phyloP scores from a whole-genome alignment of 2,329 filamentous ascomycete species.

The Huntiella bhutanensis region DNA sequence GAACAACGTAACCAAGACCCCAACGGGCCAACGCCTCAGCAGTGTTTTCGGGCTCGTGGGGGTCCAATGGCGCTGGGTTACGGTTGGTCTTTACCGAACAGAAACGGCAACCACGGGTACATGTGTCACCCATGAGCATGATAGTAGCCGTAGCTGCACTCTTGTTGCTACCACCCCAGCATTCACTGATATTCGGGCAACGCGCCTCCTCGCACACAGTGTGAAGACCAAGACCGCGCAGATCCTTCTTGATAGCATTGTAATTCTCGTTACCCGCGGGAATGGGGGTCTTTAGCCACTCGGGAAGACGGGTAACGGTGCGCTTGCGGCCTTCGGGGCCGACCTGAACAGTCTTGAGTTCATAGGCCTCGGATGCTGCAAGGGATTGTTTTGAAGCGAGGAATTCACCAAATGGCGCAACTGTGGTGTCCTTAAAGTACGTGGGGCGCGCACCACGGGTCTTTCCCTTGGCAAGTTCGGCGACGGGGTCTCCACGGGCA shows the following conservation, averaged over 20 bases:
- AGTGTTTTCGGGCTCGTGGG: conserved; percentile 91
- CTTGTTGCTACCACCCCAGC: conserved; percentile 86
- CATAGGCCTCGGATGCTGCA: conserved; percentile 35
- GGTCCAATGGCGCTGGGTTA: conserved; percentile 60
- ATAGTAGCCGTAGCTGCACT: conserved; percentile 88
- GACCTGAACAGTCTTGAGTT: conserved; percentile 43
- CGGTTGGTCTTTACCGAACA: conserved; percentile 88
- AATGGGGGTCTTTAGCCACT: conserved; percentile 93
- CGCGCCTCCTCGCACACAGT: conserved; percentile 96
- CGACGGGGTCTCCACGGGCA: conserved; percentile 6
- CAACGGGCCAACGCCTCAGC: conserved; percentile 82
- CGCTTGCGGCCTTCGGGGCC: conserved; percentile 42
- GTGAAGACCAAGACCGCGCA: conserved; percentile 74
- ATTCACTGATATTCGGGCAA: conserved; percentile 94
- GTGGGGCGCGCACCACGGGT: conserved; percentile 22
- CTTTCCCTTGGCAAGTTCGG: conserved; percentile 19
- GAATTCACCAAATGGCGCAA: conserved; percentile 41
- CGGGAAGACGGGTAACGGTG: conserved; percentile 57
- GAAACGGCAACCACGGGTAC: conserved; percentile 88
- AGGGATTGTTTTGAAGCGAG: conserved; percentile 26
- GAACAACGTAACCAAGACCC: conserved; percentile 88
- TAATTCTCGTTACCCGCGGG: conserved; percentile 65
- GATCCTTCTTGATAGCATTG: conserved; percentile 86
- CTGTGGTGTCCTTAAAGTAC: conserved; percentile 40
- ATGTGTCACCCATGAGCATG: conserved; percentile 98